Conservation (phyloP, 108 stramenopile genomes). For the Cafeteria roenbergensis region DNA sequence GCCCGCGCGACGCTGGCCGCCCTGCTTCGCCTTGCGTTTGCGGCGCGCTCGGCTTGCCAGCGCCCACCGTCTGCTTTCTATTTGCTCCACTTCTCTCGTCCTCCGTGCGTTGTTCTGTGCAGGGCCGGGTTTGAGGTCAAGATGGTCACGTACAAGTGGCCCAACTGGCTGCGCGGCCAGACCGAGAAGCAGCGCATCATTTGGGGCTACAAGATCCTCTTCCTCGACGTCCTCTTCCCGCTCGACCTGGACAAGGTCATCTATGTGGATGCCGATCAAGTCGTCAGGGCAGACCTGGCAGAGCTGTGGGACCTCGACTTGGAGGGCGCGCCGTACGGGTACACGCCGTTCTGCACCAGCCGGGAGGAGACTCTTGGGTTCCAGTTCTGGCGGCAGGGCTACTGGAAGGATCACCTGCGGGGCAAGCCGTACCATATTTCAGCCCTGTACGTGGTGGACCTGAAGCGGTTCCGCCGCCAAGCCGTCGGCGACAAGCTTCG, state of each 20-base stretch:
- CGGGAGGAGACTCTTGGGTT: slow-evolving; percentile 79
- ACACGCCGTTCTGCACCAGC: slow-evolving; percentile 87
- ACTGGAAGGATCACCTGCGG: slow-evolving; percentile 77
- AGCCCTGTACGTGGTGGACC: slow-evolving; percentile 93
- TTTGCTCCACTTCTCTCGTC: too few relatives aligned
- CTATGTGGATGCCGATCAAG: slow-evolving; percentile 93
- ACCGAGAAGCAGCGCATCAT: slow-evolving; percentile 96
- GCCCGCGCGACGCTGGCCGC: too few relatives aligned
- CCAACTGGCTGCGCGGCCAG: slow-evolving; percentile 88
- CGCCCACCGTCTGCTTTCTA: too few relatives aligned
- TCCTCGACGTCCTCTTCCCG: slow-evolving; percentile 96
- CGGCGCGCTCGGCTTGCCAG: too few relatives aligned
- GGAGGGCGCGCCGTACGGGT: slow-evolving; percentile 71
- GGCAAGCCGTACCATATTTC: slow-evolving; percentile 94
- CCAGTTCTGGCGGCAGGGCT: slow-evolving; percentile 82
- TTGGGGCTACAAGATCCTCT: slow-evolving; percentile 99
- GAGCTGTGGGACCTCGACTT: slow-evolving; percentile 93
- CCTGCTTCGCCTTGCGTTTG: too few relatives aligned
- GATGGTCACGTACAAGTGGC: slow-evolving; percentile 89
- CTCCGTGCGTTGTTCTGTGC: too few relatives aligned
- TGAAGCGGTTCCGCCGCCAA: slow-evolving; percentile 63
- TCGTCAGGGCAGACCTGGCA: slow-evolving; percentile 81
- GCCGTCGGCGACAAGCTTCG: slow-evolving; percentile 87
- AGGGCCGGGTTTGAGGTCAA: slow-evolving; percentile 36
- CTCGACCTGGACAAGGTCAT: slow-evolving; percentile 83